A percentile compares a stretch with the other conserved stretches of the same genome.
These are phyloP conservation scores for Cutaneotrichosporon sp. DNA, from an alignment of 1,284 basidiomycete genomes.

Conservation along the genomic window DNA sequence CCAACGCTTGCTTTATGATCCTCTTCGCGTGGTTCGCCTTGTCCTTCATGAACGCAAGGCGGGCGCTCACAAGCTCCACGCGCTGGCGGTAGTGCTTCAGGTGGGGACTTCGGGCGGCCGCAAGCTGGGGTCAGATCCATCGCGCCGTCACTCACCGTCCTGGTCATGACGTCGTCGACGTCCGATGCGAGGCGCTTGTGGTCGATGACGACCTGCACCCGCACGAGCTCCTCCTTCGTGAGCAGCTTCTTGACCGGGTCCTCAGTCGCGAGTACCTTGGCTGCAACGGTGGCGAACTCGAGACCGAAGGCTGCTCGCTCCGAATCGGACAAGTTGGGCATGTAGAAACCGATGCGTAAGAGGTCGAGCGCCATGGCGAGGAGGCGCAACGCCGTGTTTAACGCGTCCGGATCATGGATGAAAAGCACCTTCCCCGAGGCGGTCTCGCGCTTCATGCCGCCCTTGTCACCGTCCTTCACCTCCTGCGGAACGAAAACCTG, in stretches of 20 bases:
- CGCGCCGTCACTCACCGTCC: conserved; percentile 23
- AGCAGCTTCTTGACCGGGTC: conserved; percentile 19
- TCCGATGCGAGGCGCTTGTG: conserved; percentile 26
- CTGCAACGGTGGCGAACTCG: conserved; percentile 37
- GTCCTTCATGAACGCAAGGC: conserved; percentile 33
- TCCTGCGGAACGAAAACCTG: conserved; percentile 41
- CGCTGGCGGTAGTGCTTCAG: conserved; percentile 27
- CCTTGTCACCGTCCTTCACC: conserved; percentile 13
- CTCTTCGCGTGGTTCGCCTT: conserved; percentile 31
- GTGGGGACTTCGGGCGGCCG: conserved; percentile 26
- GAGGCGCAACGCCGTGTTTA: conserved; percentile 31
- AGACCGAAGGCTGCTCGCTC: conserved; percentile 41
- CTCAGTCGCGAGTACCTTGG: conserved; percentile 31
- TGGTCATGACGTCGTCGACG: conserved; percentile 28
- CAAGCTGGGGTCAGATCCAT: conserved; percentile 24
- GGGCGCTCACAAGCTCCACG: conserved; percentile 32
- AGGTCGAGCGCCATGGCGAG: conserved; percentile 40
- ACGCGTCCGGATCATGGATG: conserved; percentile 32
- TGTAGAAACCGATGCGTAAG: conserved; percentile 29
- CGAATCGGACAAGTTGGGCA: conserved; percentile 29
- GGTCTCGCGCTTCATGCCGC: conserved; percentile 6
- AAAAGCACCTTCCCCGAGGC: conserved; percentile 8
- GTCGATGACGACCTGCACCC: conserved; percentile 19
- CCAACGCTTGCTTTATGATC: conserved; percentile 32
- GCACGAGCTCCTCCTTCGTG: neutral